Base-by-base conservation (phyloP, 148 eudicot genomes). In the Cornus suecica region DNA sequence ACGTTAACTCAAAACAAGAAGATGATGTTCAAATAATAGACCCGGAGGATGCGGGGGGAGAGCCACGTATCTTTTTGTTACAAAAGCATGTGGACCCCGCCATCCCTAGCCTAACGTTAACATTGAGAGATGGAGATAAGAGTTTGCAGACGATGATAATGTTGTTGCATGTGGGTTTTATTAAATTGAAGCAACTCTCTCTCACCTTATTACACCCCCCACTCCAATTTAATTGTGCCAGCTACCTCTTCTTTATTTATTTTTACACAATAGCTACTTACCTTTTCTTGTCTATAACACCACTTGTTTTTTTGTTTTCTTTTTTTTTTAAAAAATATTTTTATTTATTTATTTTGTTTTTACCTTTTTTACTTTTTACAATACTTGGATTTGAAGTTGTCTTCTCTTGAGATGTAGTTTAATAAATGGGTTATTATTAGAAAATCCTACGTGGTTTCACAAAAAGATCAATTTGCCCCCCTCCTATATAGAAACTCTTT, bases 11-110 rank as follows among this genome's bases (percentile, higher is more conserved):
- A 14, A 16, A 58, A 29, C 32, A 61, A 22, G 20, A 5, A 8
- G 75, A 24, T 0, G 28, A 60, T 30, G 20, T 58, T 10, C 3
- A 25, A 69, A 45, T 26, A 22, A 63, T 30, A 61, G 74, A 70
- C 70, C 74, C 80, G 62, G 22, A 70, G 75, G 54, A 70, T 10
- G 63, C 70, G 71, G 76, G 80, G 80, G 70, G 25, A 27, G 30
- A n/a, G 80, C 30, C 80, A 78, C 71, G 80, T 72, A 64, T 51
- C 64, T 5, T 3, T 10, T 41, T n/a, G n/a, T 54, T 61, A 41
- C 54, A 60, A 31, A 32, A 23, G 41, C 25, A 41, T 65, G 66
- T 62, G 76, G 76, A n/a, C 54, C 68, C 69, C 61, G 10, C 15
- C 42, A 8, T 3, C 42, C 8, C 8, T n/a, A n/a, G n/a, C n/a